Percentiles rank a stretch among this genome's conserved stretches.
These are phyloP conservation scores for Debaryomyces singareniensis DNA, from an alignment of 1,139 yeast genomes.

Conservation along the genomic window DNA sequence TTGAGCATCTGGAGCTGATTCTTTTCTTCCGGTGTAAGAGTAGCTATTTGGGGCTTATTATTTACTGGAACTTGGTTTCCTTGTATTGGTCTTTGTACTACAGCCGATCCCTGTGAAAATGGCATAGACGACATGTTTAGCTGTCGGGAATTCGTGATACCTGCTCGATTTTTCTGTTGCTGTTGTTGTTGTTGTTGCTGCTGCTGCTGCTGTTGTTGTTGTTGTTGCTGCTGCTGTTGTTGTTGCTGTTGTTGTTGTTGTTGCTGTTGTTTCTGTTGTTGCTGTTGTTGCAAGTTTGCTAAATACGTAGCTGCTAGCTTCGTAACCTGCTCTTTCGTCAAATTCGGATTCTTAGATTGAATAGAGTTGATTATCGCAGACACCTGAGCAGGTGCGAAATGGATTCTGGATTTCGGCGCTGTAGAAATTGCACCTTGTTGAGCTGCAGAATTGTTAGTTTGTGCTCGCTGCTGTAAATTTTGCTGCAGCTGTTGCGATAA, in stretches of 20 bases:
- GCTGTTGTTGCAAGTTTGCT: conserved; percentile 52
- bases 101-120: neutral
- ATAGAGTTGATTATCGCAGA: conserved; percentile 65
- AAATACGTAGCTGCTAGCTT: conserved; percentile 66
- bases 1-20: conserved; percentile 33
- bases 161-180: conserved; percentile 30
- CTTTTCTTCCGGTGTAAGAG: conserved; percentile 32
- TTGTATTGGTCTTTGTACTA: neutral
- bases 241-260: conserved; percentile 15
- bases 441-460: conserved; percentile 4
- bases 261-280: conserved; percentile 25
- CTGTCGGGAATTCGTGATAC: no score
- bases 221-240: conserved; percentile 10
- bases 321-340: conserved; percentile 67
- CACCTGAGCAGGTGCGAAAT: conserved; percentile 58
- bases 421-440: conserved; percentile 4
- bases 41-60: conserved; percentile 16
- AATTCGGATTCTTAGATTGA: conserved; percentile 61
- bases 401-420: conserved; percentile 27
- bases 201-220: conserved; percentile 2
- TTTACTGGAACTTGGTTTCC: conserved; percentile 1
- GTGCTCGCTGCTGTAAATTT: conserved; percentile 6
- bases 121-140: neutral
- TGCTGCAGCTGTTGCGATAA: conserved; percentile 7
- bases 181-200: conserved; percentile 52